Evolutionary conservation across 75 land plant species (phyloP), one percentile per base, ranked within the genome.

Genomic region (Sequoia sempervirens): DNA sequence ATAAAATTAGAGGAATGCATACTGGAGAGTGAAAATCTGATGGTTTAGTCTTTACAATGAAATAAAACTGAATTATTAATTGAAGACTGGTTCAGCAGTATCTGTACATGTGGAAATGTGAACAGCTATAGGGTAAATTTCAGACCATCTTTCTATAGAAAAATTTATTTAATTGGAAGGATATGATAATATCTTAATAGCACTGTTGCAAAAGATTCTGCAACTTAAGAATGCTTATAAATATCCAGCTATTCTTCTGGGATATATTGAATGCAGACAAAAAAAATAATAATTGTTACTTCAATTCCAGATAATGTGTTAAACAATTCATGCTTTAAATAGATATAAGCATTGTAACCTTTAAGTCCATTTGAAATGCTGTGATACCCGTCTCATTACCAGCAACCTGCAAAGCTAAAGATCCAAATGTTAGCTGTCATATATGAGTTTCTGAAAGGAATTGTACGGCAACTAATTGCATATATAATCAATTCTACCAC

Each of bases 331-430:
- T 28, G 23, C 34, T n/a, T 78, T 12, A 75, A 83, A 83, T 18
- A 66, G 41, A 36, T 54, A 74, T 41, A 34, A n/a, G 30, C 47
- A 61, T 20, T 43, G 17, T 30, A 13, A 96, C 96, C 96, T 97
- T 97, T 56, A 97, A 92, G 87, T 97, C 99, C 98, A 97, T 94
- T 84, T 97, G 99, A 85, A 97, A 97, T 80, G 99, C 98, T 69
- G 99, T 97, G 58, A 97, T 87, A 18, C 95, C 95, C 83, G 81
- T 81, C 85, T 94, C 96, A 87, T 88, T 92, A 81, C 99, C 99
- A 88, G 99, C 98, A 87, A 97, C 92, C 99, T 97, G 90, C 81
- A 88, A 85, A 11, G 45, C n/a, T 30, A 75, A 83, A 58, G 52
- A 30, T 64, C 45, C 46, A 83, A 28, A 32, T 41, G 18, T 46